Evolutionary conservation across 2,329 filamentous ascomycete genomes (phyloP).

Genomic region (Lasiodiplodia sp.): DNA sequence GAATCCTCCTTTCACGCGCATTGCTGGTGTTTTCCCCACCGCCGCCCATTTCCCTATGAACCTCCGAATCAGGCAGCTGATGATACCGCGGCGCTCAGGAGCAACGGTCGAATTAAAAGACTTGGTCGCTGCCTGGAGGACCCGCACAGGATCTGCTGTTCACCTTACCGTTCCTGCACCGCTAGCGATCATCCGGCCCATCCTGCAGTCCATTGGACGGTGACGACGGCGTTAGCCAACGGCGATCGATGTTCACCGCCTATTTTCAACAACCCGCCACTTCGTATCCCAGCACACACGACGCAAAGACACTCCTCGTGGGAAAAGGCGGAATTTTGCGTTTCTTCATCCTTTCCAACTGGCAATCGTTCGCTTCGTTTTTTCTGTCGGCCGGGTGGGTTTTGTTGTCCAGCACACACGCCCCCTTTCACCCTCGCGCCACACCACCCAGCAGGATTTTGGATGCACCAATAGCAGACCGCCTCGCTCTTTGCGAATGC

Average conservation of each 20-base stretch:
- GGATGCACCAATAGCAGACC: background rate
- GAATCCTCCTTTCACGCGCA: background rate
- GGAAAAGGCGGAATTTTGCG: background rate
- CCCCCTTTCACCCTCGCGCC: background rate
- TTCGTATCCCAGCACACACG: constrained; percentile 8
- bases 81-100: background rate
- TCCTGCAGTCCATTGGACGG: constrained; percentile 6
- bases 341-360: background rate
- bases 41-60: too few species aligned
- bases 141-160: background rate
- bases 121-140: background rate
- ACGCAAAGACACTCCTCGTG: background rate
- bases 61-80: background rate
- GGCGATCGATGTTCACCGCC: constrained; percentile 11
- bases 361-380: background rate
- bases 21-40: too few species aligned
- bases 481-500: background rate
- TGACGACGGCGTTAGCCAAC: background rate
- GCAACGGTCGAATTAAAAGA: background rate
- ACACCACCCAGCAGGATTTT: background rate
- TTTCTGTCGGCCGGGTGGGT: too few species aligned
- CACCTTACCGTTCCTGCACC: background rate
- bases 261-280: constrained; percentile 4
- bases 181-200: constrained; percentile 9
- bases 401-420: background rate